Evolutionary conservation across 352 stramenopile genomes (phyloP), one percentile per base, ranked within the genome.

Genomic region (Globisporangium paroecandrum): DNA sequence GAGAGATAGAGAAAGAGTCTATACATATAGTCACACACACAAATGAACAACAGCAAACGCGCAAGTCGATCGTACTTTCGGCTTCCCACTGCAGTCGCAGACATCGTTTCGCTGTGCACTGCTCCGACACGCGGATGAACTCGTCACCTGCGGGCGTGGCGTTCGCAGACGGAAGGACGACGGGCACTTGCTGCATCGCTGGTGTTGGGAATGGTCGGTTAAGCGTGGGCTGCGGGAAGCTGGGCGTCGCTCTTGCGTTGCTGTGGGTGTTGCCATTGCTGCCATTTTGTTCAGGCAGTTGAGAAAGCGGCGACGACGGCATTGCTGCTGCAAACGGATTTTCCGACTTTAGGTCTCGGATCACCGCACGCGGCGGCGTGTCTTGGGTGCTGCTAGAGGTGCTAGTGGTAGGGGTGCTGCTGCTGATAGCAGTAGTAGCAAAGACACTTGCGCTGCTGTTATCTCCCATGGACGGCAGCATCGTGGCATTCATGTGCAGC

Each of bases 41-140:
- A 22, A 10, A 1, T 9, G 25, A 46, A 49, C n/a, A 54, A n/a
- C 25, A 27, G n/a, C 5, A 69, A 47, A 47, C 0, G 41, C 41
- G 41, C 41, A 49, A 6, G 41, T 8, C 15, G n/a, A n/a, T 51
- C 85, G 64, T 64, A 94, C 86, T 88, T 65, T 94, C 84, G 6
- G 83, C 77, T 62, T 94, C 86, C 86, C 86, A 94, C 68, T 93
- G 84, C 18, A 93, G 51, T 55, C 86, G 86, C 60, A 90, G 86
- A 65, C 86, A 93, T 61, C 87, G 81, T 36, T 63, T 73, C 18
- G 84, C 79, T 62, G 76, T 82, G 72, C 86, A 94, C 58, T 85
- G 81, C 43, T 77, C 72, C 0, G 83, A 91, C 1, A 94, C 80
- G 6, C 83, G 76, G 20, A 94, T 57, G 36, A 74, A 76, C 4